Evolutionary conservation across 208 protist genomes (phyloP).

Genomic region (Trypanosoma caninum): DNA sequence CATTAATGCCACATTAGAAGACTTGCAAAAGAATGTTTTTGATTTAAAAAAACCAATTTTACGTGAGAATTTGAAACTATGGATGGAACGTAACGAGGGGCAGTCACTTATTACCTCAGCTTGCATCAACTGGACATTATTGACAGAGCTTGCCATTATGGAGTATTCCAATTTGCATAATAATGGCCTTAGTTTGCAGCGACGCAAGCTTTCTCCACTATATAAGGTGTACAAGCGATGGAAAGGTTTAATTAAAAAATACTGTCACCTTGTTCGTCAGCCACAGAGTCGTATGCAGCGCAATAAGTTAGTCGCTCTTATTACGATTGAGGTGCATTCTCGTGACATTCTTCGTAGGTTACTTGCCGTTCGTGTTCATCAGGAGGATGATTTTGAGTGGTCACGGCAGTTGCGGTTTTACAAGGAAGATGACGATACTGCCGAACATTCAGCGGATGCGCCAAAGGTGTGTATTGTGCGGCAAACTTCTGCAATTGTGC

Average conservation of each 20-base stretch:
- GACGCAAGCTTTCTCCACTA: constrained; percentile 89
- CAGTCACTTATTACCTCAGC: constrained; percentile 94
- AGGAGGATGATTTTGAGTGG: constrained; percentile 96
- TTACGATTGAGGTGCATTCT: constrained; percentile 99
- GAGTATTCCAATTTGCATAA: constrained; percentile 84
- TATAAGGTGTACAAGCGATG: constrained; percentile 94
- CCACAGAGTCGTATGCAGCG: constrained; percentile 91
- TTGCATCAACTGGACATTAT: constrained; percentile 96
- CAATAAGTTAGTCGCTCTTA: constrained; percentile 94
- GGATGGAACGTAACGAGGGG: constrained; percentile 90
- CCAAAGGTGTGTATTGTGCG: constrained; percentile 84
- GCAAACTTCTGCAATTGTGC: constrained; percentile 91
- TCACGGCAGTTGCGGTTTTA: constrained; percentile 96
- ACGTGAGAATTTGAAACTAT: constrained; percentile 80
- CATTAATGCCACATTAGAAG: constrained; percentile 76
- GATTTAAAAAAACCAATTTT: constrained; percentile 64
- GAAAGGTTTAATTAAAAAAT: constrained; percentile 93
- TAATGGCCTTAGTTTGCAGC: constrained; percentile 72
- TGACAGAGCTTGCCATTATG: constrained; percentile 88
- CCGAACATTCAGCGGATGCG: constrained; percentile 25
- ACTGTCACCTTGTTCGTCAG: constrained; percentile 94
- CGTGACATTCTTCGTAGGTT: constrained; percentile 96
- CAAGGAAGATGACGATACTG: constrained; percentile 70
- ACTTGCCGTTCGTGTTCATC: constrained; percentile 73
- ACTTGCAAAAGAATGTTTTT: constrained; percentile 83